phyloP scores from a whole-genome alignment of 805 yeast species.

The Brettanomyces sp. region DNA sequence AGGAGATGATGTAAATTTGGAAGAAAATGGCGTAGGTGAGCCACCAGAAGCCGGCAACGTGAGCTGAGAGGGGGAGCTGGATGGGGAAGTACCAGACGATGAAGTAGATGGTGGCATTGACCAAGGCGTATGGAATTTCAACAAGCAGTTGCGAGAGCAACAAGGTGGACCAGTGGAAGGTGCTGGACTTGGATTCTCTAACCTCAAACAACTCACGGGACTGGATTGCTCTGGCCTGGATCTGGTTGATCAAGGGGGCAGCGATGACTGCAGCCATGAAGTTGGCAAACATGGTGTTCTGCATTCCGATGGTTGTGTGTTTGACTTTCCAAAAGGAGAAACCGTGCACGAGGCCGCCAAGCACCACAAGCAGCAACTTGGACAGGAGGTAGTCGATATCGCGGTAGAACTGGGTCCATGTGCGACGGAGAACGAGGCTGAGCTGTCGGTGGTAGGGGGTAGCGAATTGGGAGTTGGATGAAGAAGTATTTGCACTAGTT shows the following conservation, averaged over 20 bases:
- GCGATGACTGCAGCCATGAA: conserved; percentile 48
- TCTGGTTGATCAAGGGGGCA: conserved; percentile 54
- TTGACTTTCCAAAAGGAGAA: conserved; percentile 54
- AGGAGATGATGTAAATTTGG: conserved; percentile 35
- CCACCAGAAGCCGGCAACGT: conserved; percentile 42
- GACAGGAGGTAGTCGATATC: conserved; percentile 40
- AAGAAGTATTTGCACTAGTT: no score
- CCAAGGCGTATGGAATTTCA: conserved; percentile 53
- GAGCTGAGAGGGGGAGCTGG: conserved; percentile 24
- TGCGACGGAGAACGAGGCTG: conserved; percentile 29
- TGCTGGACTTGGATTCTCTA: conserved; percentile 62
- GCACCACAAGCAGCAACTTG: conserved; percentile 31
- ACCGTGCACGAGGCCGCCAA: conserved; percentile 39
- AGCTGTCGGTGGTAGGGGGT: conserved; percentile 33
- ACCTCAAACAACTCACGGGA: conserved; percentile 62
- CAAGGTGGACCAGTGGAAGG: conserved; percentile 63
- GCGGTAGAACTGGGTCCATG: conserved; percentile 36
- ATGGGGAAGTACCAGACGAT: conserved; percentile 29
- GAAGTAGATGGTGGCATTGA: conserved; percentile 39
- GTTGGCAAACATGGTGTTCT: conserved; percentile 43
- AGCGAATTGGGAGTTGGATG: conserved; percentile 25
- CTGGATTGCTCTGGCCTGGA: conserved; percentile 49
- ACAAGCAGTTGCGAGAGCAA: conserved; percentile 43
- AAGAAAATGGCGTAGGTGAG: conserved; percentile 27
- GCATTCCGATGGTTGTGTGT: conserved; percentile 44